Evolutionary conservation across 495 filamentous ascomycete genomes (phyloP).

Genomic region (Corynascus novoguineensis): DNA sequence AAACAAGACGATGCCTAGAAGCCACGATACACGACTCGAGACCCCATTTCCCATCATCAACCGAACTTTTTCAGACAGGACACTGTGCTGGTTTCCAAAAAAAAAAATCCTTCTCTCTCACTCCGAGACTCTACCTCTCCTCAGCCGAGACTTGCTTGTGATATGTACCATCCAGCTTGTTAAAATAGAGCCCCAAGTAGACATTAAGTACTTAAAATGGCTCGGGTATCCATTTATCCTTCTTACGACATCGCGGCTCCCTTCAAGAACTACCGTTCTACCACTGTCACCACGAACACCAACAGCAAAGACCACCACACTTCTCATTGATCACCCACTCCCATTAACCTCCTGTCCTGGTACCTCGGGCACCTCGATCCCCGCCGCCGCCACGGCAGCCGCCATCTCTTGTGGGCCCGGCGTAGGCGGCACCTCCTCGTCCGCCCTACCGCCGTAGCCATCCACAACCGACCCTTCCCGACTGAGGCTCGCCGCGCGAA

Average conservation of each 20-base stretch:
- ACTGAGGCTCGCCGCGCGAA: conserved; percentile 1
- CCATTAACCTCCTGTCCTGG: not conserved
- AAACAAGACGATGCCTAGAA: not conserved
- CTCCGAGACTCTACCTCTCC: not conserved
- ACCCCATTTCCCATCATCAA: conserved; percentile 2
- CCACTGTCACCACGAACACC: not conserved
- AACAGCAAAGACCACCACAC: not conserved
- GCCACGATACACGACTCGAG: not conserved
- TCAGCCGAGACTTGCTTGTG: not conserved
- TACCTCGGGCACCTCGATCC: not conserved
- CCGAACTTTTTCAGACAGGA: not conserved
- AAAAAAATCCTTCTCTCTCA: not conserved
- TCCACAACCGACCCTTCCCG: conserved; percentile 7
- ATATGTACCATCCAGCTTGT: not conserved
- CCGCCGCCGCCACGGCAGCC: conserved; percentile 14
- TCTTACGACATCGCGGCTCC: not conserved
- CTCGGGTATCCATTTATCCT: conserved; percentile 2
- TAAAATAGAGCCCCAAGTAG: conserved; percentile 13
- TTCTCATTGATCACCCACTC: not conserved
- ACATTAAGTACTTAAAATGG: conserved; percentile 16
- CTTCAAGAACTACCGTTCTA: not conserved
- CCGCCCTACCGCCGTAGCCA: not conserved
- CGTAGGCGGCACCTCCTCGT: conserved; percentile 16
- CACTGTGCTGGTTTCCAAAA: conserved; percentile 2
- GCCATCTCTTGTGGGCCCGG: conserved; percentile 16